These are phyloP conservation scores for Candida wancherniae DNA, from an alignment of 805 yeast genomes.

Conservation along the genomic window DNA sequence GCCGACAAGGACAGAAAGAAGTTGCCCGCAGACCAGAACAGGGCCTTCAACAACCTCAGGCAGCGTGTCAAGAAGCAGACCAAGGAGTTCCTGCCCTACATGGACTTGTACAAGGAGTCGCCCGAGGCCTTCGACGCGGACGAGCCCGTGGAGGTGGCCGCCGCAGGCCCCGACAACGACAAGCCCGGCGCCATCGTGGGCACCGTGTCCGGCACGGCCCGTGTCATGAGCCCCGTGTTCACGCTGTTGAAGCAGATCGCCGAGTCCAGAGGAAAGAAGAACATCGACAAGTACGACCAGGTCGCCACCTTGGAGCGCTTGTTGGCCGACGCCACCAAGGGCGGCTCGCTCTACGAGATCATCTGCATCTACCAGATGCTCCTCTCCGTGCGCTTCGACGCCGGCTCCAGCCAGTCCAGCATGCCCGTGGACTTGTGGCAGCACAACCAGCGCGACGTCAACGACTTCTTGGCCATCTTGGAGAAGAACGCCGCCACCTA, in stretches of 20 bases:
- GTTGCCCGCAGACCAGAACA: conserved; percentile 75
- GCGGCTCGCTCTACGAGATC: conserved; percentile 58
- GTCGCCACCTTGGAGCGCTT: conserved; percentile 64
- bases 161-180: conserved; percentile 31
- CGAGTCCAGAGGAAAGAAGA: conserved; percentile 94
- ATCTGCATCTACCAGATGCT: conserved; percentile 75
- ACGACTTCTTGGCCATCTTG: conserved; percentile 58
- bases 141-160: conserved; percentile 36
- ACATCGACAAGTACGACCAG: conserved; percentile 79
- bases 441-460: conserved; percentile 57
- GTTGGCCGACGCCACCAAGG: conserved; percentile 27
- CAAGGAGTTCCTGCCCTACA: conserved; percentile 60
- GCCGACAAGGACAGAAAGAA: conserved; percentile 57
- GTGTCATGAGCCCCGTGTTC: conserved; percentile 51
- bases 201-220: conserved; percentile 35
- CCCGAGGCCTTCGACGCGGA: conserved; percentile 73
- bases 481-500: conserved; percentile 55
- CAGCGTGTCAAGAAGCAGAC: conserved; percentile 82
- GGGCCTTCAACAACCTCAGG: conserved; percentile 79
- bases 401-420: conserved; percentile 57
- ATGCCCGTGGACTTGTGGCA: conserved; percentile 85
- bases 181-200: conserved; percentile 24
- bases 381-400: conserved; percentile 85
- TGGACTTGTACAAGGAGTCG: conserved; percentile 56
- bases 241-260: conserved; percentile 65